A percentile compares a stretch with the other conserved stretches of the same genome.
phyloP scores from a whole-genome alignment of 1,139 yeast species.

The Meyerozyma carpophila region DNA sequence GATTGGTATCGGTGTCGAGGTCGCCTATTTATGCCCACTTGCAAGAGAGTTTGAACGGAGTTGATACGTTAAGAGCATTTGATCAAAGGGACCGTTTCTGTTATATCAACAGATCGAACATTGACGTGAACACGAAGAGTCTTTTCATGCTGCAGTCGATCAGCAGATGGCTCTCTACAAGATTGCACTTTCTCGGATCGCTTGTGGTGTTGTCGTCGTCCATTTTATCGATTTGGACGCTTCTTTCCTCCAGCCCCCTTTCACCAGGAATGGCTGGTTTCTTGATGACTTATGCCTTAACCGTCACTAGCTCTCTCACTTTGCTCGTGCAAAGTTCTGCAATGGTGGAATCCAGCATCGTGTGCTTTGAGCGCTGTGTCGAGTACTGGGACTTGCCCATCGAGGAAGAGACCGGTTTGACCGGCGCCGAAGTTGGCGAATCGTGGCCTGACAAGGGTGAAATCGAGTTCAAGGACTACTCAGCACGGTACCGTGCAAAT shows the following conservation, averaged over 20 bases:
- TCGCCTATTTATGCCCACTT: conserved; percentile 63
- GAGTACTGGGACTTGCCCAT: conserved; percentile 63
- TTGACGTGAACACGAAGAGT: conserved; percentile 60
- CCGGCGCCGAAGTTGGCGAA: conserved; percentile 19
- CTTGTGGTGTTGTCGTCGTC: conserved; percentile 58
- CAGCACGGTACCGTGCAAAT: conserved; percentile 59
- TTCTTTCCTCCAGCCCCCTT: conserved; percentile 26
- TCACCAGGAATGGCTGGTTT: conserved; percentile 71
- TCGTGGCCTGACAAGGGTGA: conserved; percentile 61
- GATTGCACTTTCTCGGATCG: conserved; percentile 68
- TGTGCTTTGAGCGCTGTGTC: conserved; percentile 69
- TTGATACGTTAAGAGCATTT: conserved; percentile 56
- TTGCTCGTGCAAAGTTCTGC: conserved; percentile 64
- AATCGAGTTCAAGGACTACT: conserved; percentile 52
- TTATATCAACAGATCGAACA: conserved; percentile 49
- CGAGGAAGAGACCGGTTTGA: conserved; percentile 38
- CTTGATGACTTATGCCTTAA: conserved; percentile 65
- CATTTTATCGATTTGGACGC: conserved; percentile 37
- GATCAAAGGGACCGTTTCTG: conserved; percentile 48
- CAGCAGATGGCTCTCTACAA: conserved; percentile 68
- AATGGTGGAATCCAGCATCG: conserved; percentile 69
- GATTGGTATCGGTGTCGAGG: conserved; percentile 45
- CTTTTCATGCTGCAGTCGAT: conserved; percentile 50
- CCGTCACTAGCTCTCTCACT: conserved; percentile 55
- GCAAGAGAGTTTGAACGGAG: conserved; percentile 57